A percentile compares a stretch with the other conserved stretches of the same genome.
phyloP scores from a whole-genome alignment of 768 basidiomycete species.

The Termitomyces bulborhizus region DNA sequence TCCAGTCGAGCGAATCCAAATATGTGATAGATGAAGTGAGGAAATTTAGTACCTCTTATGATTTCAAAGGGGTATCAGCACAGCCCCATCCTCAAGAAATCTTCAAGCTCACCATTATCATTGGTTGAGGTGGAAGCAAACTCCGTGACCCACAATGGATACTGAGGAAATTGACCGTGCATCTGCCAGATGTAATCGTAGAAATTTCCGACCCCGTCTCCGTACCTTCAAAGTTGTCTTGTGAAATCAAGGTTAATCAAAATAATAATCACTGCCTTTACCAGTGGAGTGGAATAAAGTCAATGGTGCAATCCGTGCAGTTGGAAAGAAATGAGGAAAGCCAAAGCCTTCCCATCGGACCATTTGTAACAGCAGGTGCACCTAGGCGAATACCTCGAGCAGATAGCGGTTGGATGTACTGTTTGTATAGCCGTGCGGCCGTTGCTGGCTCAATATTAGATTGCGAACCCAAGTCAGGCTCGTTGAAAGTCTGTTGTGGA shows the following conservation, averaged over 20 bases:
- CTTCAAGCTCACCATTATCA: conserved; percentile 9
- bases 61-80: not conserved
- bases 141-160: conserved; percentile 32
- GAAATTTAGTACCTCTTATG: conserved; percentile 18
- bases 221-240: conserved; percentile 16
- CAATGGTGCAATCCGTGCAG: conserved; percentile 28
- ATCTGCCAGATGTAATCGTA: conserved; percentile 27
- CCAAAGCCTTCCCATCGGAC: conserved; percentile 25
- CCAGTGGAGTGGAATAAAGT: conserved; percentile 32
- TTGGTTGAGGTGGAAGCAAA: conserved; percentile 15
- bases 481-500: conserved; percentile 26
- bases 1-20: conserved; percentile 35
- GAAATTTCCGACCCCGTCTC: conserved; percentile 26
- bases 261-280: conserved; percentile 20
- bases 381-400: conserved; percentile 25
- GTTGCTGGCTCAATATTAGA: conserved; percentile 23
- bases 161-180: conserved; percentile 24
- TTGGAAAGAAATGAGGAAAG: conserved; percentile 25
- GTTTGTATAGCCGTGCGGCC: conserved; percentile 28
- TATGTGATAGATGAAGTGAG: conserved; percentile 34
- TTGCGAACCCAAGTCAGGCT: conserved; percentile 27
- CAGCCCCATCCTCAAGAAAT: not conserved
- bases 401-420: conserved; percentile 30
- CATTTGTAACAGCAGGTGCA: conserved; percentile 29
- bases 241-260: not conserved